Base-by-base conservation (phyloP, 257 asterid species). In the Salvia miltiorrhiza region DNA sequence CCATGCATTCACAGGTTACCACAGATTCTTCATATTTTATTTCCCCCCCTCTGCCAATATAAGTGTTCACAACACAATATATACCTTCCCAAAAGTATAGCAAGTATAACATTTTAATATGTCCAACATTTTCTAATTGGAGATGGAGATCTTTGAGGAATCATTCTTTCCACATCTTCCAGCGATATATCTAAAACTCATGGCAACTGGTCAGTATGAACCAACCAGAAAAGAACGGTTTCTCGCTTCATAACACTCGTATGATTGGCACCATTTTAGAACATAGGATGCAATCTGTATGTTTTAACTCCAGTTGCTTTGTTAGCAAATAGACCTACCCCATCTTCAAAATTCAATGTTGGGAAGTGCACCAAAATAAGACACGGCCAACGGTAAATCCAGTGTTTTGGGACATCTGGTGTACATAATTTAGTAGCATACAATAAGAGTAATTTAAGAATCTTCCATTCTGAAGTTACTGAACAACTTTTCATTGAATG, bases 91-190 rank as follows among this genome's bases (percentile, higher is more conserved):
- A 12, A 20, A n/a, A 61, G 33, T 40, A 24, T 19, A 30, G 43
- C 21, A 8, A 14, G 7, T 20, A 47, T 11, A 73, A 66, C n/a
- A 41, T 63, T 30, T 9, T 14, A 4, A 11, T 0, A 19, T 1
- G 10, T 47, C 43, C 56, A 5, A 57, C n/a, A 47, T 11, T 47
- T 63, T 24, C 50, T 63, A 54, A 32, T n/a, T 23, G 49, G 49
- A 57, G 54, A 57, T 39, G 63, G 50, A 39, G 3, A 21, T 62
- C 54, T 69, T 23, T 54, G 68, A 53, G 53, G 63, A 13, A 48
- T 45, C 20, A 16, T 21, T 40, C 24, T 4, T 52, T 37, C 61
- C 16, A 47, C 54, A 28, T 56, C 67, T 44, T 44, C 56, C 1
- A 8, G 45, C 5, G 16, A 35, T 75, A 24, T 63, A 60, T 53